Percentiles rank a stretch among this genome's conserved stretches.
Evolutionary conservation across 345 rosid genomes (phyloP).

Genomic region (Eucalyptus curtisii): DNA sequence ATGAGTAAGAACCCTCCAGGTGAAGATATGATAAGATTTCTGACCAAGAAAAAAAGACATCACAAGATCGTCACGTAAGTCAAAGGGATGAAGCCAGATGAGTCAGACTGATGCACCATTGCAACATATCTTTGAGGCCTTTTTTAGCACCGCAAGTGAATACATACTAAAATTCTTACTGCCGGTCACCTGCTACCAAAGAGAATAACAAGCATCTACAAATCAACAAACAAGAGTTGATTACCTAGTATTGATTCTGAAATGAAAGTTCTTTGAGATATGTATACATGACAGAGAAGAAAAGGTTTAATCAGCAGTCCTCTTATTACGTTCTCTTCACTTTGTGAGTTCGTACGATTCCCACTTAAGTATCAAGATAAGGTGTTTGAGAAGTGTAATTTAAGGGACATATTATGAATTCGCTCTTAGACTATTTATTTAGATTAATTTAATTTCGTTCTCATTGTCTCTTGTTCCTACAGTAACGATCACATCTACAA

Average conservation of each 20-base stretch:
- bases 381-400: neutral
- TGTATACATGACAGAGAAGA: neutral
- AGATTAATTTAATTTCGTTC: neutral
- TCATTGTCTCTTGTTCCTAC: neutral
- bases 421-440: neutral
- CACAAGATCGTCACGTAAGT: neutral
- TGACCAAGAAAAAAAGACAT: neutral
- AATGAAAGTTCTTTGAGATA: fast-evolving
- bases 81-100: neutral
- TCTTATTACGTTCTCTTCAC: neutral
- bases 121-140: neutral
- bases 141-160: neutral
- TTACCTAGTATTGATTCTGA: fast-evolving
- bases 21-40: neutral
- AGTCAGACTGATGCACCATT: neutral
- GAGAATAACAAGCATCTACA: neutral
- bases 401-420: neutral
- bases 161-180: fast-evolving
- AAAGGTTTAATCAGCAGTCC: neutral
- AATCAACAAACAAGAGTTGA: neutral
- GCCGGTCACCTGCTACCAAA: neutral
- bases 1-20: neutral
- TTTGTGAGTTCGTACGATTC: neutral
- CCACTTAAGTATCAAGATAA: fast-evolving
- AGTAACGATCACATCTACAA: neutral